Base-by-base conservation (phyloP, 1,139 yeast species). In the Kodamaea sp. region DNA sequence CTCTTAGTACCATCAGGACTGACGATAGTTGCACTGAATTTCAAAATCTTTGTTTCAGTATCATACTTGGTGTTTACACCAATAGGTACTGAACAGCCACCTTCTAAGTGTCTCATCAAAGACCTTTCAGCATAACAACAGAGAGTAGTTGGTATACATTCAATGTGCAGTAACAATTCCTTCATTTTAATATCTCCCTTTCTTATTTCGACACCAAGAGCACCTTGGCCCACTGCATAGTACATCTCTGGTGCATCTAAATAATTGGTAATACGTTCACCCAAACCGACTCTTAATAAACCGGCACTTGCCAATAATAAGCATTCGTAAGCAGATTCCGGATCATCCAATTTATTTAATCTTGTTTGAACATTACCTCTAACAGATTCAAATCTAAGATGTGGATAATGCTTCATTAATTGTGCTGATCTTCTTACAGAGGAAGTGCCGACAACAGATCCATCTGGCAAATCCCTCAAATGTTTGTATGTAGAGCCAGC, bases 141-240 rank as follows among this genome's bases (percentile, higher is more conserved):
- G 47, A 81, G 67, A 2, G 90, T 77, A 2, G 95, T 75, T 8
- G 79, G 75, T 37, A 69, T 63, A 58, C 89, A 84, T 53, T 82
- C 84, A 46, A 92, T 78, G 38, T 75, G 69, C 20, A 70, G 60
- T 48, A 95, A 74, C 26, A 90, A 70, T 38, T 74, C 63, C 51
- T 70, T 68, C 58, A 84, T 75, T 38, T 67, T 63, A 7, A 63
- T 59, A 58, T 94, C 96, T 40, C 74, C 78, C 42, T 75, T 75
- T 53, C 94, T 77, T 49, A 90, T 86, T 63, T 92, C 98, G 29
- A 92, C 70, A 15, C 97, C 98, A 38, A 92, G 67, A 0, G 97
- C 97, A 47, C 98, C 98, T 67, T 92, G 98, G 11, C 98, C 98
- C 31, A 92, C 97, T 0, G 98, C 96, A 58, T 92, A 87, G 59